Evolutionary conservation across 2,329 filamentous ascomycete species (phyloP), one percentile per base, ranked within the genome.

Genomic region (Cladosporium colombiae): DNA sequence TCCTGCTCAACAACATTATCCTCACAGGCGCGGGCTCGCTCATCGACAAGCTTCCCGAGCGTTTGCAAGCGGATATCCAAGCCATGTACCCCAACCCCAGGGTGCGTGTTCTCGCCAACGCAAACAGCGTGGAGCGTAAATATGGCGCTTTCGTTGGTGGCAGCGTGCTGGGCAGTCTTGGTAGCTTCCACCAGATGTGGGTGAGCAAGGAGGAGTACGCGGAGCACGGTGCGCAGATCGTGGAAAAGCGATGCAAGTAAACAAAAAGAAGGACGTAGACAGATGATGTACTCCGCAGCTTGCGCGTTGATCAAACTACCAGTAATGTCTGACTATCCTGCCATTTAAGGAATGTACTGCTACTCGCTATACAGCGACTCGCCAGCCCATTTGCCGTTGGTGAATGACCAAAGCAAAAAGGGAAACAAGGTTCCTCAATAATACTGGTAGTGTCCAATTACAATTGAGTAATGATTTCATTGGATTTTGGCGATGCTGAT

Each of bases 121-220:
- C 92, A 21, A 88, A 94, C 73, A 91, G 91, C 0, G 91, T 90
- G 44, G 96, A 99, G 84, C 84, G 96, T 63, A 90, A 93, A 70
- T 98, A 96, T 78, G 93, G 92, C 25, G 89, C 91, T 59, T 99
- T 95, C 94, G 93, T 99, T 71, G 95, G 96, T 56, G 95, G 95
- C 55, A 97, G 93, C 79, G 97, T 99, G 72, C 82, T 99, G 71
- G 93, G 92, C 7, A 97, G 93, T 79, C 79, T 99, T 80, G 96
- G 96, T 11, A 97, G 93, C 16, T 99, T 99, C 81, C 95, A 99
- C 81, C 95, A 99, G 72, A 94, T 99, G 91, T 99, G 95, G 95
- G 96, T 99, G 73, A 94, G 90, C 27, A 92, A 89, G 79, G 96
- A 97, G 83, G 95, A 99, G 82, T 98, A 97, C 74, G 93, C 97